Percentiles rank a stretch among this genome's conserved stretches.
These are phyloP conservation scores for Colletotrichum sp. DNA, from an alignment of 2,329 filamentous ascomycete species.

Conservation along the genomic window DNA sequence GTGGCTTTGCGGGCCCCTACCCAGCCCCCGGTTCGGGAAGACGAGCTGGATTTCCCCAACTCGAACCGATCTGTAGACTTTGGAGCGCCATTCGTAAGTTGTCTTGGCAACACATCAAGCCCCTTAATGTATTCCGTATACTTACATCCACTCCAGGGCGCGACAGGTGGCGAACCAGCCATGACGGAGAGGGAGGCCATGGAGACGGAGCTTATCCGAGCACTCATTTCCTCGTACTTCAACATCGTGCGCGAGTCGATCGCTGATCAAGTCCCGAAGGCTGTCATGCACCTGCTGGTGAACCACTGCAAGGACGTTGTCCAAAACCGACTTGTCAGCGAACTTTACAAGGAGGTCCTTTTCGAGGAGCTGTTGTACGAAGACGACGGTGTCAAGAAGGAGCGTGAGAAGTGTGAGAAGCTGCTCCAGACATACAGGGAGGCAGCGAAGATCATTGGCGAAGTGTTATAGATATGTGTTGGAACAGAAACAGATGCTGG, in stretches of 20 bases:
- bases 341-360: constrained; percentile 89
- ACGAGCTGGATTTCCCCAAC: constrained; percentile 46
- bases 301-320: constrained; percentile 99
- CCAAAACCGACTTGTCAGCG: constrained; percentile 94
- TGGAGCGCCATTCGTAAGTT: constrained; percentile 66
- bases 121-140: background rate
- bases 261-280: constrained; percentile 97
- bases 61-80: constrained; percentile 40
- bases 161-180: constrained; percentile 74
- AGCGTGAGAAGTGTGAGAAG: constrained; percentile 98
- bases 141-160: constrained; percentile 45
- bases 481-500: constrained; percentile 7
- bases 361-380: constrained; percentile 96
- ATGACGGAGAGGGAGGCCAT: constrained; percentile 95
- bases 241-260: constrained; percentile 99
- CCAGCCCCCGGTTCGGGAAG: constrained; percentile 38
- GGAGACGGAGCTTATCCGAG: constrained; percentile 96
- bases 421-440: constrained; percentile 95
- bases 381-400: constrained; percentile 95
- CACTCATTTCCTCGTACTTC: constrained; percentile 97
- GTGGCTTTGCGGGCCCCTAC: constrained; percentile 57
- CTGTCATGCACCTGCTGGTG: constrained; percentile 97
- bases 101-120: background rate
- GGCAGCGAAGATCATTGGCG: constrained; percentile 96
- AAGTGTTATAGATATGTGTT: constrained; percentile 72